Evolutionary conservation across 163 green algal species (phyloP).

Genomic region (Coccomyxa subellipsoidea): DNA sequence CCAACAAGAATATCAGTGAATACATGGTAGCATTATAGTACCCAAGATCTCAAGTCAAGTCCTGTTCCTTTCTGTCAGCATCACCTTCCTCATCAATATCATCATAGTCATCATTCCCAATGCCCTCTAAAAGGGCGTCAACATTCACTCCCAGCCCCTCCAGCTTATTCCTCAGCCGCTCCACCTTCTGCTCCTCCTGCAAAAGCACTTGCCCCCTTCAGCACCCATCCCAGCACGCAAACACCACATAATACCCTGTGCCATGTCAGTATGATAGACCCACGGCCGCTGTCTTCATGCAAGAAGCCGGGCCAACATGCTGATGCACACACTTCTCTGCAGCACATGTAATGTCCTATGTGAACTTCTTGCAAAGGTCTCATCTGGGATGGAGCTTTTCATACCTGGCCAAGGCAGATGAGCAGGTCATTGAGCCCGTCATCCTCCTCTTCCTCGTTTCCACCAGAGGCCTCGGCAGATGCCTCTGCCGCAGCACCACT

Average conservation of each 20-base stretch:
- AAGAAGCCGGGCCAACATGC: no score
- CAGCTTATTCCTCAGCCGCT: background rate
- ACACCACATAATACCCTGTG: no score
- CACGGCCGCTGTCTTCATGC: no score
- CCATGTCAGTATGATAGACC: no score
- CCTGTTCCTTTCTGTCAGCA: background rate
- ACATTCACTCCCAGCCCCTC: slow-evolving; percentile 14
- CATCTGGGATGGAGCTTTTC: background rate
- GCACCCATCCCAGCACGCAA: no score
- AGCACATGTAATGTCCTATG: background rate
- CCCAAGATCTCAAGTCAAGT: background rate
- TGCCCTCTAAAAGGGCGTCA: background rate
- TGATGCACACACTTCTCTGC: no score
- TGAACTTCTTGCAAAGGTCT: background rate
- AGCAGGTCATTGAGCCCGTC: slow-evolving; percentile 11
- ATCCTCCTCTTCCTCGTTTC: background rate
- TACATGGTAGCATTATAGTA: no score
- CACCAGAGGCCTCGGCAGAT: slow-evolving; percentile 9
- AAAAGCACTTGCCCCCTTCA: background rate
- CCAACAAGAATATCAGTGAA: no score
- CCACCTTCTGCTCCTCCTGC: slow-evolving; percentile 18
- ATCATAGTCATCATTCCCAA: background rate
- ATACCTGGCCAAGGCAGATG: slow-evolving; percentile 11
- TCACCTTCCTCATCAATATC: background rate
- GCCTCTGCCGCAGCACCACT: background rate